A percentile compares a stretch with the other conserved stretches of the same genome.
Evolutionary conservation across 225 moss, liverwort and hornwort species (phyloP).

Genomic region (Pseudoscleropodium purum): DNA sequence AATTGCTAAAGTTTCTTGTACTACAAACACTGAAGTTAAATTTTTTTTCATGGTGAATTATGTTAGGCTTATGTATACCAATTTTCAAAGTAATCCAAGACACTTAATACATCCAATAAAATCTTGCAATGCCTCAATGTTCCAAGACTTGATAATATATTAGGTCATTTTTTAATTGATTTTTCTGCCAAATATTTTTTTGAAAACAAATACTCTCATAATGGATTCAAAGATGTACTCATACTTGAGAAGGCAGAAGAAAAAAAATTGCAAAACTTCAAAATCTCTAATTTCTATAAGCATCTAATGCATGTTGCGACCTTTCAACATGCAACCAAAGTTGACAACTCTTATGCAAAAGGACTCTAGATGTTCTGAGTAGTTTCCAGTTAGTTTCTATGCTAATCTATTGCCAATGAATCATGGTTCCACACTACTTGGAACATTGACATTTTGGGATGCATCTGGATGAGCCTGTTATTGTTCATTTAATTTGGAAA

Average conservation of each 20-base stretch:
- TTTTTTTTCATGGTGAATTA: too few species aligned
- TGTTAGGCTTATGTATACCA: too few species aligned
- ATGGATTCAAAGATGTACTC: fast-evolving
- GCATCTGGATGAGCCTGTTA: not conserved
- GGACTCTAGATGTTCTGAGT: not conserved
- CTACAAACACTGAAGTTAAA: too few species aligned
- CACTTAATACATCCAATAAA: too few species aligned
- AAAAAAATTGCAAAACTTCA: not conserved
- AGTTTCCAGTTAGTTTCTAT: fast-evolving
- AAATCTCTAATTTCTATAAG: not conserved
- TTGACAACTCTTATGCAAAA: not conserved
- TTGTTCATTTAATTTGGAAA: not conserved
- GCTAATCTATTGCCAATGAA: fast-evolving
- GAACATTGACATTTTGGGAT: not conserved
- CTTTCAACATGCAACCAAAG: not conserved
- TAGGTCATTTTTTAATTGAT: not conserved
- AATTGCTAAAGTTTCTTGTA: too few species aligned
- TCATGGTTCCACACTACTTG: fast-evolving
- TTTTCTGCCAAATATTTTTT: too few species aligned
- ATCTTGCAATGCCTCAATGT: too few species aligned
- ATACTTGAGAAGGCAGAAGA: not conserved
- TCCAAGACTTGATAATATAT: not conserved
- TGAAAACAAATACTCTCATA: not conserved
- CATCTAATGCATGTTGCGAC: fast-evolving
- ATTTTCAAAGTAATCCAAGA: too few species aligned